Percentiles rank a stretch among this genome's conserved stretches.
Conservation (phyloP, 257 asterid genomes). For the Lithospermum erythrorhizon region DNA sequence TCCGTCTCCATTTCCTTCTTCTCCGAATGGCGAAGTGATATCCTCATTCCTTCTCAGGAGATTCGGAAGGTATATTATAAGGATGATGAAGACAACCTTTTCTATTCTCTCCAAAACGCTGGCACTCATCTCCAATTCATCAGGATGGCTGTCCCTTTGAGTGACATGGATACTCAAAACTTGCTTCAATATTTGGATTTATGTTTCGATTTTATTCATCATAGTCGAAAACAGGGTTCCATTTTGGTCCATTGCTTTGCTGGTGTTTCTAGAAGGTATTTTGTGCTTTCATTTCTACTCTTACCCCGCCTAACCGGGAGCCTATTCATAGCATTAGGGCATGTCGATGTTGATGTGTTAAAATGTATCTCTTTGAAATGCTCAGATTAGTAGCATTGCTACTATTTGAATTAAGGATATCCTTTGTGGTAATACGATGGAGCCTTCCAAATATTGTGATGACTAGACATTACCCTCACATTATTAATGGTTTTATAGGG, state of each 20-base stretch:
- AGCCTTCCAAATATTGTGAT: too few relatives aligned
- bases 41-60: conserved; percentile 63
- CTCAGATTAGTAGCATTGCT: neutral
- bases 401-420: too few relatives aligned
- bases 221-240: conserved; percentile 74
- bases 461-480: too few relatives aligned
- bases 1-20: conserved; percentile 81
- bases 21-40: conserved; percentile 76
- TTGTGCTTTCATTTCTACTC: conserved; percentile 4
- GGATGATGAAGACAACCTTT: too few relatives aligned
- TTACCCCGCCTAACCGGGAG: too few relatives aligned
- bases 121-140: conserved; percentile 80
- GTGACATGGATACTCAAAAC: conserved; percentile 85
- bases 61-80: conserved; percentile 66
- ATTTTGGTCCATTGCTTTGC: conserved; percentile 96
- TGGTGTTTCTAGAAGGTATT: conserved; percentile 94
- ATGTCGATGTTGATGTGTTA: too few relatives aligned
- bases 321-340: too few relatives aligned
- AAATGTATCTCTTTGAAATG: too few relatives aligned
- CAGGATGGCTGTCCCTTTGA: conserved; percentile 86
- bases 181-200: conserved; percentile 80
- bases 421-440: too few relatives aligned
- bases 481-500: too few relatives aligned
- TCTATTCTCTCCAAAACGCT: conserved; percentile 73
- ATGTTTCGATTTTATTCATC: conserved; percentile 81